Conservation (phyloP, 2,329 filamentous ascomycete species). For the Atkinsonella texensis region DNA sequence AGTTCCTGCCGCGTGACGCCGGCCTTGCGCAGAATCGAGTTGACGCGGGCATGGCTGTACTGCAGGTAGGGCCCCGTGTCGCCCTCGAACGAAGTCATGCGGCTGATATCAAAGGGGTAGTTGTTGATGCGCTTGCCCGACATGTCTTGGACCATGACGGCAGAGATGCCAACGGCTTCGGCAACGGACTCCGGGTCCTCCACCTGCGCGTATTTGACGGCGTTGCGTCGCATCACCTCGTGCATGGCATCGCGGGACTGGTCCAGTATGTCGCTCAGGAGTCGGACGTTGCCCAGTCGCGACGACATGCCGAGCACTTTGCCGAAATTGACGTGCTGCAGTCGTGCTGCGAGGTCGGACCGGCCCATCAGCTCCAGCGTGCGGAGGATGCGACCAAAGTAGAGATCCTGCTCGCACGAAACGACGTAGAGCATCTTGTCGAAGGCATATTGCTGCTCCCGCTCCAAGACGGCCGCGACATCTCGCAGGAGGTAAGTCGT, state of each 20-base stretch:
- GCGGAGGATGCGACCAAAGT: constrained; percentile 22
- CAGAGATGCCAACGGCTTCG: constrained; percentile 53
- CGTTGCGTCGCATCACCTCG: constrained; percentile 55
- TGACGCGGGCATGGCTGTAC: constrained; percentile 54
- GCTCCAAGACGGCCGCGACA: constrained; percentile 47
- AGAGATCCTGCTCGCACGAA: constrained; percentile 20
- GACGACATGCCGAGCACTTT: constrained; percentile 33
- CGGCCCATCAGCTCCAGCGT: constrained; percentile 20
- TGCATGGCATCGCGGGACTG: constrained; percentile 56
- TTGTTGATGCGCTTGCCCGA: constrained; percentile 43
- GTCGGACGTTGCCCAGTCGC: constrained; percentile 36
- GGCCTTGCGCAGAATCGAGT: constrained; percentile 24
- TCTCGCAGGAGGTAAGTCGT: constrained; percentile 59
- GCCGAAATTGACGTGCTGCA: constrained; percentile 33
- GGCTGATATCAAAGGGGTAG: constrained; percentile 56
- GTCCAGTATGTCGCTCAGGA: constrained; percentile 43
- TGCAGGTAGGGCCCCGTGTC: constrained; percentile 65
- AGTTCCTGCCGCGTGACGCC: constrained; percentile 7
- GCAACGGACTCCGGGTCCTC: constrained; percentile 49
- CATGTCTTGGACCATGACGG: constrained; percentile 66
- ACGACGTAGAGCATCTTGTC: constrained; percentile 31
- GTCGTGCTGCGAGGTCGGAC: constrained; percentile 14
- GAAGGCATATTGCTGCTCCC: constrained; percentile 30
- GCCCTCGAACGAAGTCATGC: constrained; percentile 63
- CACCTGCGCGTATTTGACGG: constrained; percentile 53